phyloP scores from a whole-genome alignment of 164 flowering plant species.

The Akebia trifoliata region DNA sequence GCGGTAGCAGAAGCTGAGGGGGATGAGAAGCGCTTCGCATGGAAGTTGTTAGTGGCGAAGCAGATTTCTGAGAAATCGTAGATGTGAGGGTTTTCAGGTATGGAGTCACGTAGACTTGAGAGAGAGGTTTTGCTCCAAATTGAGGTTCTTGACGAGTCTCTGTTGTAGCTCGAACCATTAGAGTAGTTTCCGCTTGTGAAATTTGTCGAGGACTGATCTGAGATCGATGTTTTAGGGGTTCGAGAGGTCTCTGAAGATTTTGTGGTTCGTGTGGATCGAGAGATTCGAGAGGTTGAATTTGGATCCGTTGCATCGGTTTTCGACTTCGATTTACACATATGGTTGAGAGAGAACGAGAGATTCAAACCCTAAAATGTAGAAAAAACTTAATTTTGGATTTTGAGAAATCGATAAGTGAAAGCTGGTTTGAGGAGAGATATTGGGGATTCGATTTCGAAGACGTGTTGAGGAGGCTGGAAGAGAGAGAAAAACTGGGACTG shows the following conservation, averaged over 20 bases:
- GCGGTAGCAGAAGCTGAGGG: conserved; percentile 53
- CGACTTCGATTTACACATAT: too few species aligned
- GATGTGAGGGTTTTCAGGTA: conserved; percentile 38
- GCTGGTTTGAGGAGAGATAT: too few species aligned
- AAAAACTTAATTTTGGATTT: too few species aligned
- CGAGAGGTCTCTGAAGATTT: neutral
- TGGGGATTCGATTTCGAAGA: too few species aligned
- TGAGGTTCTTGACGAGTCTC: conserved; percentile 18
- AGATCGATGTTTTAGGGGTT: neutral
- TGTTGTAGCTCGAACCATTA: conserved; percentile 1
- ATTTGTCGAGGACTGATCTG: conserved; percentile 1
- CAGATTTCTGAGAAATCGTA: conserved; percentile 47
- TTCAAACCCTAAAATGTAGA: too few species aligned
- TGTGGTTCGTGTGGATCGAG: neutral
- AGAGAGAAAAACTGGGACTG: too few species aligned
- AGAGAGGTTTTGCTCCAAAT: conserved; percentile 24
- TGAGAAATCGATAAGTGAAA: too few species aligned
- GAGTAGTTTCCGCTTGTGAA: neutral
- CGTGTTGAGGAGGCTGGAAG: too few species aligned
- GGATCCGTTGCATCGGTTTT: too few species aligned
- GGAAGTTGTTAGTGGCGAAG: conserved; percentile 52
- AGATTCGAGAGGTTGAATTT: too few species aligned
- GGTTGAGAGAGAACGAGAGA: too few species aligned
- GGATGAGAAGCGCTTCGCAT: conserved; percentile 32
- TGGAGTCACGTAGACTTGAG: conserved; percentile 30